A percentile compares a stretch with the other conserved stretches of the same genome.
These are phyloP conservation scores for Eragrostis tef DNA, from an alignment of 202 grass and related monocot species.

Conservation along the genomic window DNA sequence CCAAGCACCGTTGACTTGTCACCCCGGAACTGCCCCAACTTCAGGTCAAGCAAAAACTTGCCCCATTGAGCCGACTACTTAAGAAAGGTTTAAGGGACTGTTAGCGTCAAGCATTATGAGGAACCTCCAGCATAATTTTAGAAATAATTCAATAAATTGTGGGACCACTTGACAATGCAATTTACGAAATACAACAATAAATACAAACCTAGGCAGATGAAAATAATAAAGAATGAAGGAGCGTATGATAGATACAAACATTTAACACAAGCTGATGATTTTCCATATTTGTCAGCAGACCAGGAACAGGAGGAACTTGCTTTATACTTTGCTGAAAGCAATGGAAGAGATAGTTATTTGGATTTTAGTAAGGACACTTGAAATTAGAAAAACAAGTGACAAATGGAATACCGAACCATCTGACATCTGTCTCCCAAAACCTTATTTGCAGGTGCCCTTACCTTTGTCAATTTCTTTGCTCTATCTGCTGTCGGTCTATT, in stretches of 20 bases:
- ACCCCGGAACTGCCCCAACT: background rate
- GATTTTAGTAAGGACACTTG: background rate
- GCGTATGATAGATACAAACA: constrained; percentile 48
- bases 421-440: constrained; percentile 57
- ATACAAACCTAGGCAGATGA: background rate
- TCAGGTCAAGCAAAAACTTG: background rate
- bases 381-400: constrained; percentile 21
- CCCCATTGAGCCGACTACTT: no score
- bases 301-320: constrained; percentile 74
- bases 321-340: constrained; percentile 61
- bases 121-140: background rate
- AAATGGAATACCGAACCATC: constrained; percentile 55
- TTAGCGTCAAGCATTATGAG: background rate
- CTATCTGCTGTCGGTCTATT: constrained; percentile 68
- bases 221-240: background rate
- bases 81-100: background rate
- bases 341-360: constrained; percentile 1
- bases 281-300: constrained; percentile 63
- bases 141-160: background rate
- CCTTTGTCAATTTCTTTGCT: constrained; percentile 82
- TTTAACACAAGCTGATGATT: constrained; percentile 76
- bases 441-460: constrained; percentile 67
- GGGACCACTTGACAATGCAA: background rate
- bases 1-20: background rate
- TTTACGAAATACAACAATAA: background rate